Conservation (phyloP, 1,284 basidiomycete species). For the Trichosporon ovoides region DNA sequence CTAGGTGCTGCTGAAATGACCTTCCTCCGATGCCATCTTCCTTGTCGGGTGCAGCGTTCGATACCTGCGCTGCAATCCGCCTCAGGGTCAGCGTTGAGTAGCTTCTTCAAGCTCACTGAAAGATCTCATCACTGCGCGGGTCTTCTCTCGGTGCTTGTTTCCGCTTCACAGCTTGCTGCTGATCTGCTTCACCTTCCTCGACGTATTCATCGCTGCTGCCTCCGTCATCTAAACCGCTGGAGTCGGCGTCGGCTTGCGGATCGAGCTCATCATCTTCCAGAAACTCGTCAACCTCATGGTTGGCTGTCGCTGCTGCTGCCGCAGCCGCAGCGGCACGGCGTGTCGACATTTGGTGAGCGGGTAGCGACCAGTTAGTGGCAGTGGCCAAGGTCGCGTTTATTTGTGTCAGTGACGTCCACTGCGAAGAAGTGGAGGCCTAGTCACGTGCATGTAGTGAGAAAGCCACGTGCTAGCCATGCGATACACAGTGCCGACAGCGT, state of each 20-base stretch:
- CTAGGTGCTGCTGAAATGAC: conserved; percentile 29
- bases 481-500: background rate
- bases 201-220: conserved; percentile 18
- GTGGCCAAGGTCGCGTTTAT: background rate
- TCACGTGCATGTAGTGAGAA: background rate
- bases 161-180: conserved; percentile 3
- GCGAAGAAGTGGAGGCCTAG: background rate
- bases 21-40: conserved; percentile 15
- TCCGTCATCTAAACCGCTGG: conserved; percentile 27
- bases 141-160: background rate
- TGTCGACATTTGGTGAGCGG: conserved; percentile 8
- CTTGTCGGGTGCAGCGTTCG: conserved; percentile 12
- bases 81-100: conserved; percentile 13
- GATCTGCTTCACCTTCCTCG: conserved; percentile 10
- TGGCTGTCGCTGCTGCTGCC: background rate
- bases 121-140: conserved; percentile 26
- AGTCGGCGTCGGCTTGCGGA: conserved; percentile 13
- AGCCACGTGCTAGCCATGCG: background rate
- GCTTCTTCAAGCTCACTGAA: conserved; percentile 25
- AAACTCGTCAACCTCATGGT: no score
- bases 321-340: conserved; percentile 9
- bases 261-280: background rate
- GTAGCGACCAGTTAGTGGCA: background rate
- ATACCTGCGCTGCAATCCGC: conserved; percentile 34
- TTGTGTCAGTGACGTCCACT: conserved; percentile 2